Evolutionary conservation across 2,329 filamentous ascomycete genomes (phyloP).

Genomic region (Metarhizium anisopliae): DNA sequence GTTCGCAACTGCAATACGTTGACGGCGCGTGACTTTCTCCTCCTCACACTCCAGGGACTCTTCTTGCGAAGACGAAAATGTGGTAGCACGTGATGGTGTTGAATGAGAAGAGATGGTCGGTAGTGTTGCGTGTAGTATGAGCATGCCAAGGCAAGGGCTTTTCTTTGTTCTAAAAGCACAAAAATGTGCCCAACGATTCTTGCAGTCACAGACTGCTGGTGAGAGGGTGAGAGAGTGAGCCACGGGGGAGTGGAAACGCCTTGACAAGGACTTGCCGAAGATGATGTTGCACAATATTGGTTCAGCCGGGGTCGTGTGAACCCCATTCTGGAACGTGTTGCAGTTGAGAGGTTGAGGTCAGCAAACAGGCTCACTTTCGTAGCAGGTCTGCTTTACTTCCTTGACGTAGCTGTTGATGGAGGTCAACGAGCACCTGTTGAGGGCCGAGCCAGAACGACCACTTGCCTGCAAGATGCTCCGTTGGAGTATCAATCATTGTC

Average conservation of each 20-base stretch:
- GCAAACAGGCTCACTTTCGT: conserved; percentile 58
- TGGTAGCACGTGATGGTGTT: conserved; percentile 1
- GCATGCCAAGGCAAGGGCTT: not conserved
- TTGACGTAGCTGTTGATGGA: conserved; percentile 71
- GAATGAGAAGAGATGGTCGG: not conserved
- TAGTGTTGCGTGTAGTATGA: not conserved
- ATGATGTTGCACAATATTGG: conserved; percentile 68
- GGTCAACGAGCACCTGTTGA: conserved; percentile 60
- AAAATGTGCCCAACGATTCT: not conserved
- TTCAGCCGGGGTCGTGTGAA: conserved; percentile 68
- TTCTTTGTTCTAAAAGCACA: not conserved
- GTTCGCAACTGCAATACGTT: conserved; percentile 46
- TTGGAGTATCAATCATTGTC: conserved; percentile 63
- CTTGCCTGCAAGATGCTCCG: conserved; percentile 77
- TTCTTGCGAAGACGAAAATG: conserved; percentile 19
- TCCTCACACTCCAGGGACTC: conserved; percentile 50
- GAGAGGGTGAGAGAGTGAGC: not conserved
- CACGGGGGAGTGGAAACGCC: not conserved
- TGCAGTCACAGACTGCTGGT: not conserved
- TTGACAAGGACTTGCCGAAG: conserved; percentile 43
- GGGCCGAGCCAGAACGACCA: conserved; percentile 87
- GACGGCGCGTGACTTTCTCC: conserved; percentile 47
- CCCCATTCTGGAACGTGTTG: conserved; percentile 86
- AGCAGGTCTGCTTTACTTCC: conserved; percentile 62
- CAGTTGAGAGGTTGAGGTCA: conserved; percentile 46